These are phyloP conservation scores for Dryas alaskensis DNA, from an alignment of 306 rosid species.

Conservation along the genomic window DNA sequence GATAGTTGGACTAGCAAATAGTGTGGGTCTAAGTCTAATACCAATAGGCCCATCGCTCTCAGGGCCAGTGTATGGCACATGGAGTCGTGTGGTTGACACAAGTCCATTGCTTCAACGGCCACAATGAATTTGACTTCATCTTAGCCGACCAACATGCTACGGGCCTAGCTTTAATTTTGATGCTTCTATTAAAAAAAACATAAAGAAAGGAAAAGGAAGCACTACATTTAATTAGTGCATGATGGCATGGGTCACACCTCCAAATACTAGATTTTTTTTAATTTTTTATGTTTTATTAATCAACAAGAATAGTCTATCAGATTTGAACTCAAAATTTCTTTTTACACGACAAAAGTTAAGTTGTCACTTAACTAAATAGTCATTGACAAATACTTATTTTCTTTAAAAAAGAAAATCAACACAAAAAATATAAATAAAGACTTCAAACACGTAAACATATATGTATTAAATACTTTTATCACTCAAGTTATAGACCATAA, in stretches of 20 bases:
- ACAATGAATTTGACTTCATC: slow-evolving; percentile 22
- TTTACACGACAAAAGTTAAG: too few relatives aligned
- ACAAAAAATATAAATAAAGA: too few relatives aligned
- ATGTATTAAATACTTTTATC: too few relatives aligned
- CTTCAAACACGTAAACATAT: too few relatives aligned
- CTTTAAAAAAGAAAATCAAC: too few relatives aligned
- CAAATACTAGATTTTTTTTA: too few relatives aligned
- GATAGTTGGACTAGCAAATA: not conserved
- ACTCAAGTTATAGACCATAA: too few relatives aligned
- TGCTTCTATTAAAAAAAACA: not conserved
- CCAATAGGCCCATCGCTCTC: slow-evolving; percentile 14
- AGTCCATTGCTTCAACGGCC: not conserved
- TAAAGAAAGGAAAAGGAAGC: not conserved
- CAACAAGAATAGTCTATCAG: too few relatives aligned
- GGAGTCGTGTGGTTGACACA: slow-evolving; percentile 29
- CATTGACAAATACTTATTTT: too few relatives aligned
- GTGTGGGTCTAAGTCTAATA: not conserved
- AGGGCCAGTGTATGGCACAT: slow-evolving; percentile 20
- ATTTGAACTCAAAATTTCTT: too few relatives aligned
- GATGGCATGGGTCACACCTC: slow-evolving; percentile 14
- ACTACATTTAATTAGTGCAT: slow-evolving; percentile 3
- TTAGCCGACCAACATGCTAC: slow-evolving; percentile 24
- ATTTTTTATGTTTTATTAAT: too few relatives aligned
- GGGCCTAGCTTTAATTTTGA: slow-evolving; percentile 7
- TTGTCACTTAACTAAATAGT: too few relatives aligned